Evolutionary conservation across 306 rosid species (phyloP), one percentile per base, ranked within the genome.

Genomic region (Trifolium dubium): DNA sequence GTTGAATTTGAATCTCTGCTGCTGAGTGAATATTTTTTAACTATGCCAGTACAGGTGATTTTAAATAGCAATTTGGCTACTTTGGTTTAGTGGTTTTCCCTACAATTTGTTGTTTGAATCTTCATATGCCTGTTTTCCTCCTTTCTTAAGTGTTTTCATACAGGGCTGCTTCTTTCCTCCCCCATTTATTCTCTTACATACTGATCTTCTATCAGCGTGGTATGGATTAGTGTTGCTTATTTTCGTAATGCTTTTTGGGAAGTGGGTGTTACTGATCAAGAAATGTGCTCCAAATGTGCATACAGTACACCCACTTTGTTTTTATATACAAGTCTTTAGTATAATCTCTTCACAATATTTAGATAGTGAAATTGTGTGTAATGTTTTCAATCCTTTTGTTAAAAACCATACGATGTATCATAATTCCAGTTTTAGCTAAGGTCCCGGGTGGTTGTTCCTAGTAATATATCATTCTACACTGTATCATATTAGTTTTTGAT

Each of bases 301-400:
- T 66, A 3, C 49, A 29, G 5, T 34, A 34, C 37, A 32, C 31
- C 69, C 34, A 47, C 29, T 11, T 58, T 15, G 29, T 23, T 54
- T 67, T 34, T 49, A 12, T 44, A 59, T 67, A 39, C 7, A 28
- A 49, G 3, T 7, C 29, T 49, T 60, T 60, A 23, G 47, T 19
- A 23, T 18, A 14, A 41, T 51, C 51, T 61, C 28, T 60, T 28
- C 39, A 11, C 54, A 44, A 64, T 62, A 34, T 46, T 17, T 65
- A 65, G 54, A 76, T 44, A 58, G 30, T 41, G 19, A 72, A 64
- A 12, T 49, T 58, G 12, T 81, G 50, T 64, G 23, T 23, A 66
- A 32, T 69, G 53, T 62, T 39, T 56, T 64, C 19, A 13, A 39
- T 23, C 63, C 44, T 65, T 71, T 49, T 41, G 28, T 28, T 1